Evolutionary conservation across 225 moss, liverwort and hornwort genomes (phyloP).

Genomic region (Ulota crispa): DNA sequence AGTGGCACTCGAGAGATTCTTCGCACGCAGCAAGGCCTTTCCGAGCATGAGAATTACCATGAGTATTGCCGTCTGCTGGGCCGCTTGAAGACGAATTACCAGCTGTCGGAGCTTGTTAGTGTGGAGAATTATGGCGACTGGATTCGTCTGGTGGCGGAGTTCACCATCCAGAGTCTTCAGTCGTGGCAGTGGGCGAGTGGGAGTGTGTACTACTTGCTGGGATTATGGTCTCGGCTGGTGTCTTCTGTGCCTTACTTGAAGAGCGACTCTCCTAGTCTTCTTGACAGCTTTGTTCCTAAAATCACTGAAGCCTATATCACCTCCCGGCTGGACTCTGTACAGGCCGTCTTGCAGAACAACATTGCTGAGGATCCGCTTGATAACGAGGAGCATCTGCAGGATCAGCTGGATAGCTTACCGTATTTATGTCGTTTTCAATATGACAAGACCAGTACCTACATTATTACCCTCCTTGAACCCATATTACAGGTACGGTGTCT

Average conservation of each 20-base stretch:
- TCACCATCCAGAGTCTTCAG: constrained; percentile 61
- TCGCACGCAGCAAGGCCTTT: constrained; percentile 60
- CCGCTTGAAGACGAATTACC: constrained; percentile 66
- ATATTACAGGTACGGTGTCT: constrained; percentile 48
- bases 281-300: constrained; percentile 62
- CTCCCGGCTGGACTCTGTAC: constrained; percentile 63
- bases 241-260: constrained; percentile 68
- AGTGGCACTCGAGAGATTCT: constrained; percentile 61
- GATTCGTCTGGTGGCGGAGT: constrained; percentile 69
- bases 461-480: constrained; percentile 56
- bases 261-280: constrained; percentile 68
- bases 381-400: constrained; percentile 67
- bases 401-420: constrained; percentile 68
- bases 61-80: constrained; percentile 64
- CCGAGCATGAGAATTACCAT: constrained; percentile 69
- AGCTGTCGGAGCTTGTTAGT: constrained; percentile 60
- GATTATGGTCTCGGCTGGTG: constrained; percentile 62
- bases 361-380: constrained; percentile 69
- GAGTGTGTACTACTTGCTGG: constrained; percentile 66
- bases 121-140: constrained; percentile 68
- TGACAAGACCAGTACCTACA: constrained; percentile 65
- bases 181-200: constrained; percentile 76
- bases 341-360: constrained; percentile 65
- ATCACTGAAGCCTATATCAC: constrained; percentile 68
- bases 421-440: constrained; percentile 68